Percentiles rank a stretch among this genome's conserved stretches.
These are phyloP conservation scores for Metschnikowia henanensis DNA, from an alignment of 805 yeast species.

Conservation along the genomic window DNA sequence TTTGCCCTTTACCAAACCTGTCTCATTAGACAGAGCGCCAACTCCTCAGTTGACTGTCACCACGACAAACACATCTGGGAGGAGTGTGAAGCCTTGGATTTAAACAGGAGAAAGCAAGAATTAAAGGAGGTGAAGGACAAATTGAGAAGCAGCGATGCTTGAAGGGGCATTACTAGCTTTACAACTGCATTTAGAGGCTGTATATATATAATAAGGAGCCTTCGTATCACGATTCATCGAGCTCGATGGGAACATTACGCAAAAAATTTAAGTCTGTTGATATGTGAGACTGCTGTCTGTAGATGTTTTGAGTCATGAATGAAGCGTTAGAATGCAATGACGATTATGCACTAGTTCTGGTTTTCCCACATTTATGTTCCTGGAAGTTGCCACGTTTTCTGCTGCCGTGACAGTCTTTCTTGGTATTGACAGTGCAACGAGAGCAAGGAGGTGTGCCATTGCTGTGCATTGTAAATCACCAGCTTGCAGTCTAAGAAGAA, in stretches of 20 bases:
- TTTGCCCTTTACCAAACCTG: slow-evolving; percentile 46
- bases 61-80: slow-evolving; percentile 84
- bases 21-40: slow-evolving; percentile 44
- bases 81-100: slow-evolving; percentile 81
- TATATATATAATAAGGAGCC: slow-evolving; percentile 5
- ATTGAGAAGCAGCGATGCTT: slow-evolving; percentile 22
- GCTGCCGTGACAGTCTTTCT: too few species aligned
- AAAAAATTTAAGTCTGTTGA: not conserved
- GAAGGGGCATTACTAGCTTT: not conserved
- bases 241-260: not conserved
- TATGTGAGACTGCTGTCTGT: too few species aligned
- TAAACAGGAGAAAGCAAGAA: slow-evolving; percentile 76
- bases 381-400: too few species aligned
- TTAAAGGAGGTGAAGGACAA: slow-evolving; percentile 54
- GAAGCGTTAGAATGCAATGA: too few species aligned
- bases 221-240: not conserved
- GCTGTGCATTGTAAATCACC: too few species aligned
- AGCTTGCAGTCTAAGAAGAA: too few species aligned
- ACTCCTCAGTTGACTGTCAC: slow-evolving; percentile 53
- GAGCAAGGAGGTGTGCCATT: too few species aligned
- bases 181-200: slow-evolving; percentile 6
- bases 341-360: too few species aligned
- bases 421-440: too few species aligned
- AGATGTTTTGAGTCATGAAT: too few species aligned
- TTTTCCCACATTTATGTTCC: too few species aligned